These are phyloP conservation scores for Filobasidium wieringae DNA, from an alignment of 768 basidiomycete genomes.

Conservation along the genomic window DNA sequence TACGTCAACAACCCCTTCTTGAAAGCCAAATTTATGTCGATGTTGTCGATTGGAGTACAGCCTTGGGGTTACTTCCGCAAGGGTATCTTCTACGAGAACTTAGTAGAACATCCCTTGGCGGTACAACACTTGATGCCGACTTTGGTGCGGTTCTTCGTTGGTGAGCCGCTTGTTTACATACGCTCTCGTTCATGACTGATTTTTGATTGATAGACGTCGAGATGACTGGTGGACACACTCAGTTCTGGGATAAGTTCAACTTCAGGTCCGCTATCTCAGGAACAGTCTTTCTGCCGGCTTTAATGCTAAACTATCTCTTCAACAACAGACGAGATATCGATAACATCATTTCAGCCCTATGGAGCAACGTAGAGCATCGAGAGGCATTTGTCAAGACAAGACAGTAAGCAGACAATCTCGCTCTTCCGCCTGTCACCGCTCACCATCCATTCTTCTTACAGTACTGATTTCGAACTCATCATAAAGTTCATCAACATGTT, in stretches of 20 bases:
- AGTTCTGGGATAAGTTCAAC: conserved; percentile 99
- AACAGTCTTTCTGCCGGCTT: not conserved
- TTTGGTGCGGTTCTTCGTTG: conserved; percentile 87
- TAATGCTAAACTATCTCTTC: not conserved
- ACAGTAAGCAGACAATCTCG: conserved; percentile 44
- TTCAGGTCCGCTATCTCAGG: conserved; percentile 32
- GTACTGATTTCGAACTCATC: conserved; percentile 75
- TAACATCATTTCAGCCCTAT: conserved; percentile 73
- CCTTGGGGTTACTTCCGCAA: conserved; percentile 35
- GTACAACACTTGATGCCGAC: conserved; percentile 80
- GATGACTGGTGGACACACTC: conserved; percentile 90
- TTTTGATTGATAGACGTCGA: conserved; percentile 68
- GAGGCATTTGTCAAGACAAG: conserved; percentile 73
- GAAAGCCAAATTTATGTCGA: conserved; percentile 87
- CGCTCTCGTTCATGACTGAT: conserved; percentile 1
- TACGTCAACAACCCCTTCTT: conserved; percentile 98
- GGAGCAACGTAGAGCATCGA: conserved; percentile 80
- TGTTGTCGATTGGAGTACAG: conserved; percentile 32
- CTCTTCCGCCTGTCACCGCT: not conserved
- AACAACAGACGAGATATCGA: conserved; percentile 61
- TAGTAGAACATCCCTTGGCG: conserved; percentile 75
- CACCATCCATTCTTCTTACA: conserved; percentile 31
- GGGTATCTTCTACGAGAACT: conserved; percentile 58
- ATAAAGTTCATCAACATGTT: conserved; percentile 91
- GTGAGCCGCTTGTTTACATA: conserved; percentile 42